Conservation (phyloP, 1,139 yeast species). For the Kodamaea plutei region DNA sequence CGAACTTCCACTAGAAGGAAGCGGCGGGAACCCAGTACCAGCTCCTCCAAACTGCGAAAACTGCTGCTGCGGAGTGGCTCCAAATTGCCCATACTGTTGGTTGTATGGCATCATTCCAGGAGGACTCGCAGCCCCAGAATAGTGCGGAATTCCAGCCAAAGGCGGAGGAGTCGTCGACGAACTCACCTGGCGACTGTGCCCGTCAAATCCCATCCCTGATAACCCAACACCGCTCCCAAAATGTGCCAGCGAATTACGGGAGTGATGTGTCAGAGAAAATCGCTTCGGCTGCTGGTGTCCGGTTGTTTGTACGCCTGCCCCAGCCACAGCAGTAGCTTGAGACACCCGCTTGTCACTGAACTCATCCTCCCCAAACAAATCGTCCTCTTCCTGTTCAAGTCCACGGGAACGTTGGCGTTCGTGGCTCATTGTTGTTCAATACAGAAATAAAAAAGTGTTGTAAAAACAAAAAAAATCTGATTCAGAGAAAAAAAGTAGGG, state of each 20-base stretch:
- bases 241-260: conserved; percentile 9
- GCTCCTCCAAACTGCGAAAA: not conserved
- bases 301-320: conserved; percentile 3
- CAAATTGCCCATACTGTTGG: not conserved
- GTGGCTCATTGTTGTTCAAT: not conserved
- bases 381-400: conserved; percentile 5
- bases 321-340: conserved; percentile 1
- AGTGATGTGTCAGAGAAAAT: conserved; percentile 10
- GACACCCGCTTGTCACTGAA: conserved; percentile 2
- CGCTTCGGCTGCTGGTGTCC: conserved; percentile 5
- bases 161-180: conserved; percentile 7
- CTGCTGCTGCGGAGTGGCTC: conserved; percentile 7
- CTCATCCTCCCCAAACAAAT: conserved; percentile 7
- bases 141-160: conserved; percentile 2
- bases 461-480: no score
- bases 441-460: no score
- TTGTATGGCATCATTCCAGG: conserved; percentile 1
- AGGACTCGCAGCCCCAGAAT: conserved; percentile 7
- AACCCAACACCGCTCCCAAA: conserved; percentile 4
- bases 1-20: conserved; percentile 6
- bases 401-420: conserved; percentile 1
- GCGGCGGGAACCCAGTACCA: conserved; percentile 6
- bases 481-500: no score
- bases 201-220: conserved; percentile 4
- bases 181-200: conserved; percentile 1